Evolutionary conservation across 768 basidiomycete species (phyloP), one percentile per base, ranked within the genome.

Genomic region (Dioszegia hungarica): DNA sequence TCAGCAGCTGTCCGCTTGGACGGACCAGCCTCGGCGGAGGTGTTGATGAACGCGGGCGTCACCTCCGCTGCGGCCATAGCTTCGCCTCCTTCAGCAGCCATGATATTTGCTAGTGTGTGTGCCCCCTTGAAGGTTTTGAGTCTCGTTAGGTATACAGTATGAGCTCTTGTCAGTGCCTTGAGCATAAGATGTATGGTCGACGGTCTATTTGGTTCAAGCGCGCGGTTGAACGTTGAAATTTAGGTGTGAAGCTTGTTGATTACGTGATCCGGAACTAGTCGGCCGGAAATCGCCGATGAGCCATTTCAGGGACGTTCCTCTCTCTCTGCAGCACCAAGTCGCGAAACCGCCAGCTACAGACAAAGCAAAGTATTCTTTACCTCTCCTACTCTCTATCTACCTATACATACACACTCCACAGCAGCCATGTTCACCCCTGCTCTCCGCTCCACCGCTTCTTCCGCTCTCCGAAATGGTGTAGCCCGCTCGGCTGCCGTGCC

Each of bases 371-470:
- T n/a, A 36, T 10, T 31, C 44, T n/a, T n/a, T n/a, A n/a, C n/a
- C n/a, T n/a, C 54, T 38, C 25, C 37, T 27, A n/a, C 41, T 36
- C 39, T 20, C 24, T 36, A 17, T 36, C 15, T n/a, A 37, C 40
- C n/a, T 24, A 25, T 22, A 19, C 33, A 22, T 52, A 27, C n/a
- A n/a, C n/a, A n/a, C n/a, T 40, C 25, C 28, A 5, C 24, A 40
- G 2, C 60, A 47, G 25, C 49, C 40, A 67, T 67, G 65, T 31
- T 67, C 65, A 48, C 65, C 38, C 54, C 61, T 29, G 49, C 65
- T 20, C 38, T 67, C 22, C 47, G 62, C 45, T 37, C 53, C 19
- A 59, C 62, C 19, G 62, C 60, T 6, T 50, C 54, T 11, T 49
- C 56, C 33, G 54, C 57, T 17, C 49, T 65, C n/a, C 44, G 63